These are phyloP conservation scores for Arthrobotrys musiformis DNA, from an alignment of 2,329 filamentous ascomycete species.

Conservation along the genomic window DNA sequence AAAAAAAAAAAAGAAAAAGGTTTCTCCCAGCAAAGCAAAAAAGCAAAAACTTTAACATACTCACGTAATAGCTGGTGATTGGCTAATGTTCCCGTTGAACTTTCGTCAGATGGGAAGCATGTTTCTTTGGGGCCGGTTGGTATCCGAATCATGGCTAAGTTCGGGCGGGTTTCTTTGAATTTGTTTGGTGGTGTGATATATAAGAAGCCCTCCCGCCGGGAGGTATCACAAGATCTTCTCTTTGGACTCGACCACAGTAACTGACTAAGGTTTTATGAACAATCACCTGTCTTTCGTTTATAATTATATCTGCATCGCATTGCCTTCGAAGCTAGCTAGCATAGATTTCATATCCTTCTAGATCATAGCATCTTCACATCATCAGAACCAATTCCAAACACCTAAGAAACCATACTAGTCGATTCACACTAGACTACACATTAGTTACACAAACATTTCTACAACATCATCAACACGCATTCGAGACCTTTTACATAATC, in stretches of 20 bases:
- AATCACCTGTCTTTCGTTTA: conserved; percentile 49
- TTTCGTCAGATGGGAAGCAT: conserved; percentile 54
- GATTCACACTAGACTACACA: neutral
- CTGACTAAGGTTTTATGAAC: conserved; percentile 14
- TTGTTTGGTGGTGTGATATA: conserved; percentile 32
- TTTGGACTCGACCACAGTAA: conserved; percentile 4
- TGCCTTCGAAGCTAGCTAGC: conserved; percentile 37
- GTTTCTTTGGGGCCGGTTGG: conserved; percentile 48
- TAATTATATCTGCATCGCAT: conserved; percentile 40
- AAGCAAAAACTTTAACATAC: conserved; percentile 32
- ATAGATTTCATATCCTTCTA: conserved; percentile 31
- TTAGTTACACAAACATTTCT: conserved; percentile 6
- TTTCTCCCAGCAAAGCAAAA: neutral
- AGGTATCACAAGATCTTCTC: conserved; percentile 39
- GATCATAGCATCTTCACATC: conserved; percentile 13
- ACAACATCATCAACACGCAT: conserved; percentile 24
- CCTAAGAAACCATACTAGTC: neutral
- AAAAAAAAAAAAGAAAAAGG: conserved; percentile 12
- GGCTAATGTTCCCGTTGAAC: conserved; percentile 55
- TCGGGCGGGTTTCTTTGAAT: conserved; percentile 22
- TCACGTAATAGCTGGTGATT: conserved; percentile 42
- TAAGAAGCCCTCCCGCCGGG: neutral
- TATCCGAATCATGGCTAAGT: conserved; percentile 42
- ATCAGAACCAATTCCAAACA: conserved; percentile 24
- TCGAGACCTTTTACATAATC: neutral